These are phyloP conservation scores for Yueomyces sinensis DNA, from an alignment of 805 yeast genomes.

Conservation along the genomic window DNA sequence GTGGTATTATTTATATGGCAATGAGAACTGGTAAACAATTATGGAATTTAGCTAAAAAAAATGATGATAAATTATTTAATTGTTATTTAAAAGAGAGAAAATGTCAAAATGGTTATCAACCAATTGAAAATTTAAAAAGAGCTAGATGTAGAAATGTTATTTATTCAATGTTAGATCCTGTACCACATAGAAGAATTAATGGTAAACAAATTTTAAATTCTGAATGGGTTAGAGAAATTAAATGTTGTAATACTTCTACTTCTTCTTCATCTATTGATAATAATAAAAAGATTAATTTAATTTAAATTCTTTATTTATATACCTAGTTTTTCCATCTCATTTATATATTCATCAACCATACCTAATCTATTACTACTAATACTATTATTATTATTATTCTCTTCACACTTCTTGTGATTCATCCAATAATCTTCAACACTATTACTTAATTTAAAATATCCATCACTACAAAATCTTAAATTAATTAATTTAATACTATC, in stretches of 20 bases:
- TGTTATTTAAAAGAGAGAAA: constrained; percentile 68
- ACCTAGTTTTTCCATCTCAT: too few species aligned
- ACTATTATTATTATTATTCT: too few species aligned
- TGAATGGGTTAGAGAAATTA: constrained; percentile 92
- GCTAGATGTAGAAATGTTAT: constrained; percentile 88
- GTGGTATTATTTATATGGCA: constrained; percentile 88
- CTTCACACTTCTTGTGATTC: too few species aligned
- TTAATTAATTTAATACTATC: constrained; percentile 75
- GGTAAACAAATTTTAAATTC: constrained; percentile 79
- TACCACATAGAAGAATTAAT: constrained; percentile 74
- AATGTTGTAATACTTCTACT: constrained; percentile 63
- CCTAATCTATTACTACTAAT: too few species aligned
- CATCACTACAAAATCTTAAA: constrained; percentile 72
- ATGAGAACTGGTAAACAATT: constrained; percentile 90
- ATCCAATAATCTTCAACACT: too few species aligned
- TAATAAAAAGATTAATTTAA: too few species aligned
- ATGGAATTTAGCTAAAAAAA: constrained; percentile 72
- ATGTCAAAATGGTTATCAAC: constrained; percentile 78
- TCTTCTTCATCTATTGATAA: too few species aligned
- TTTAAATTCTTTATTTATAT: too few species aligned
- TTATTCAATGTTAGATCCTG: constrained; percentile 86
- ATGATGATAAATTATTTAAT: constrained; percentile 72
- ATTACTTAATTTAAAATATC: constrained; percentile 68
- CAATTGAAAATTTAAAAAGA: constrained; percentile 73
- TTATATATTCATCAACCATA: too few species aligned